Conservation (phyloP, 106 monocot genomes). For the Dendrobium huoshanense region DNA sequence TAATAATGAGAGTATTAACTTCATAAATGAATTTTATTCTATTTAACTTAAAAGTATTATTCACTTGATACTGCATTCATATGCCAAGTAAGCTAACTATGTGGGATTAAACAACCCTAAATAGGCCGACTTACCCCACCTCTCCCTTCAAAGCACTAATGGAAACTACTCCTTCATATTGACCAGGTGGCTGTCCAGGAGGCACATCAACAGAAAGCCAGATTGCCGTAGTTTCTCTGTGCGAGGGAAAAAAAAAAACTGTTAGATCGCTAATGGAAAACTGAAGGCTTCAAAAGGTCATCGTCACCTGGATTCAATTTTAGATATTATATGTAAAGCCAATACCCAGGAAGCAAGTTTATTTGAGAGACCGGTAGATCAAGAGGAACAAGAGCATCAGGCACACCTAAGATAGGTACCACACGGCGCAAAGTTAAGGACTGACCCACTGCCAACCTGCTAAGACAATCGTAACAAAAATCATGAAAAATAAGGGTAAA, state of each 20-base stretch:
- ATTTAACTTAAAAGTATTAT: neutral
- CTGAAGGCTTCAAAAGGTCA: neutral
- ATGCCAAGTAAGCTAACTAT: neutral
- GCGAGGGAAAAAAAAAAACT: slow-evolving; percentile 8
- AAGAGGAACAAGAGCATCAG: slow-evolving; percentile 99
- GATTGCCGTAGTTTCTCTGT: slow-evolving; percentile 76
- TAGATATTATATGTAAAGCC: slow-evolving; percentile 15
- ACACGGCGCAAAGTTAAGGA: slow-evolving; percentile 70
- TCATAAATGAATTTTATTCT: neutral
- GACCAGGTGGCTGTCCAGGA: slow-evolving; percentile 80
- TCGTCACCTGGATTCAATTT: slow-evolving; percentile 3
- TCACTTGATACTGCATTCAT: neutral
- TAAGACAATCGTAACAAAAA: slow-evolving; percentile 11
- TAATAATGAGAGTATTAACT: neutral
- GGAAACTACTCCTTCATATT: slow-evolving; percentile 77
- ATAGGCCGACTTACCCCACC: slow-evolving; percentile 32
- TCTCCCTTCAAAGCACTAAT: slow-evolving; percentile 60
- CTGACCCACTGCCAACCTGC: slow-evolving; percentile 67
- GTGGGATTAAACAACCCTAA: neutral
- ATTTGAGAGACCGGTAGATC: slow-evolving; percentile 70
- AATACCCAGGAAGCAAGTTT: slow-evolving; percentile 86
- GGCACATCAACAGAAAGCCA: slow-evolving; percentile 92
- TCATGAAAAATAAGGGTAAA: neutral
- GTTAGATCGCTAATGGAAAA: slow-evolving; percentile 5
- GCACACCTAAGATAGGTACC: slow-evolving; percentile 90